Evolutionary conservation across 2,329 filamentous ascomycete species (phyloP), one percentile per base, ranked within the genome.

Genomic region (Colletotrichum navitas): DNA sequence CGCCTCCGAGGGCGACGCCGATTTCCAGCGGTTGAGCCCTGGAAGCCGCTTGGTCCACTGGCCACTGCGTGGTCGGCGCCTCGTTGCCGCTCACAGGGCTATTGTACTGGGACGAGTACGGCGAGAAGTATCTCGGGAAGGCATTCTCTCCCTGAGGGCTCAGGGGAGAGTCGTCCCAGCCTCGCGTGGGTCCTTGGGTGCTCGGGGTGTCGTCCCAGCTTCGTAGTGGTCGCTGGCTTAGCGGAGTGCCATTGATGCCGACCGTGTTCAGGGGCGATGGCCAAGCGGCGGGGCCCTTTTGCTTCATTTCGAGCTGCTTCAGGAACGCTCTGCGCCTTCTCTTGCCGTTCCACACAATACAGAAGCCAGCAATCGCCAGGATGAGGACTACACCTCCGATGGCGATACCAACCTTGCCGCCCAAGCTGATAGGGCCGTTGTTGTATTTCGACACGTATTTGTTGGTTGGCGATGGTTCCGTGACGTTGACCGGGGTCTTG

Each of bases 381-480:
- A 90, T 21, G 0, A 87, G 63, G 8, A 84, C 81, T 0, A 91
- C 74, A 0, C 82, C 85, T 6, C 85, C 89, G 29, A 88, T 81
- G 18, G 85, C 87, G 63, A 91, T 87, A 73, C 89, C 90, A 0
- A 90, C 88, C 66, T 89, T 88, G 16, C 83, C 86, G 5, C 85
- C 87, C 1, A 90, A 80, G 2, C 80, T 84, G 10, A 91, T 77
- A 0, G 87, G 82, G 0, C 86, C 85, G 0, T 81, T 70, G 4
- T 82, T 80, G 76, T 84, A 83, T 39, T 82, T 78, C 0, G 82
- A 80, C 51, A 82, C 73, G n/a, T 85, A 78, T 0, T 80, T 79
- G 10, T 82, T 79, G 0, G 80, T 80, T 0, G 84, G 80, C 0
- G 83, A 80, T 0, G 89, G 87, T 0, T 81, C 80, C 2, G 88